Conservation (phyloP, 2,329 filamentous ascomycete genomes). For the Cladorrhinum sp. region DNA sequence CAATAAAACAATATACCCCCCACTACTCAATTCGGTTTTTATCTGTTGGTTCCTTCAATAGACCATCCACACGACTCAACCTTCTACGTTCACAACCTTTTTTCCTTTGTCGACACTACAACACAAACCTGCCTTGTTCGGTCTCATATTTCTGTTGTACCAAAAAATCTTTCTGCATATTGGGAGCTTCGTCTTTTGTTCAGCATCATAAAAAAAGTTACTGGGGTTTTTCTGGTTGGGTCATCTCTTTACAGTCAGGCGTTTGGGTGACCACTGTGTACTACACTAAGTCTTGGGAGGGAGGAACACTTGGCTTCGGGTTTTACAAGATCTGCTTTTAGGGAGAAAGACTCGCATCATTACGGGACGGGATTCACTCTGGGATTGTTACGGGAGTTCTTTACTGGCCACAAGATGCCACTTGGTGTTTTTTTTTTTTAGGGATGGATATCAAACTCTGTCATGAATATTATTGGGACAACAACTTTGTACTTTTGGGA, state of each 20-base stretch:
- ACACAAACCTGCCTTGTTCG: not conserved
- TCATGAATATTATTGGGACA: not conserved
- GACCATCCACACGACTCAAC: constrained; percentile 5
- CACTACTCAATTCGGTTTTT: constrained; percentile 21
- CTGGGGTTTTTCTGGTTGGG: not conserved
- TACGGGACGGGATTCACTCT: not conserved
- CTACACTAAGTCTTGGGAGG: no score
- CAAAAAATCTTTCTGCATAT: constrained; percentile 8
- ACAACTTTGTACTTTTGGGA: no score
- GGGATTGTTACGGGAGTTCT: not conserved
- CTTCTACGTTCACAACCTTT: not conserved
- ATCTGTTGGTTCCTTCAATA: not conserved
- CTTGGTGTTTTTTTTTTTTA: not conserved
- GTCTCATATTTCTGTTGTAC: constrained; percentile 4
- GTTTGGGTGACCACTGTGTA: no score
- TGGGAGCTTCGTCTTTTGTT: not conserved
- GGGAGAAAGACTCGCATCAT: not conserved
- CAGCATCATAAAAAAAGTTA: constrained; percentile 9
- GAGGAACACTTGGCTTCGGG: no score
- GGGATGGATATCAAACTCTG: not conserved
- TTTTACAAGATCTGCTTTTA: not conserved
- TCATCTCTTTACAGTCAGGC: not conserved
- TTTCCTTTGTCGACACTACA: constrained; percentile 7
- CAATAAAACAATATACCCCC: constrained; percentile 16
- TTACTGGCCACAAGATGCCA: not conserved